Conservation (phyloP, 2,329 filamentous ascomycete genomes). For the Myriosclerotinia scirpicola region DNA sequence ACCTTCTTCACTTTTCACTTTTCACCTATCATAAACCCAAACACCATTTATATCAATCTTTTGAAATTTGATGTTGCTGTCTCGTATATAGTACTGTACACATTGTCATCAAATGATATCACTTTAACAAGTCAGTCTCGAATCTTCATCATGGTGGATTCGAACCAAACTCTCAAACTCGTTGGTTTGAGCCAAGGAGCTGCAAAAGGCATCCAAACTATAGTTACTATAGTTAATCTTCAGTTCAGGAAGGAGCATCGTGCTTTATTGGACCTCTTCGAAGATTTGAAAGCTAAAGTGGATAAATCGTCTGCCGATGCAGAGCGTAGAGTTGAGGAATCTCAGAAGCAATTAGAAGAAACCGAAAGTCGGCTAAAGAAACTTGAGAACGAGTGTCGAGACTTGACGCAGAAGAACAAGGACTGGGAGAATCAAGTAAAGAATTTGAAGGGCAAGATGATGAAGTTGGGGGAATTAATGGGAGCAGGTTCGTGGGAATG, state of each 20-base stretch:
- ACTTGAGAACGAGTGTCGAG: not conserved
- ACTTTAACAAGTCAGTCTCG: not conserved
- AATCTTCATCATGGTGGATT: conserved; percentile 3
- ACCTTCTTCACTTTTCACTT: not conserved
- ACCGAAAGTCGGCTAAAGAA: conserved; percentile 8
- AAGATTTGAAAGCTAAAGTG: not conserved
- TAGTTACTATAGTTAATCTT: conserved; percentile 6
- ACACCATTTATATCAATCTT: not conserved
- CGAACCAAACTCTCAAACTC: not conserved
- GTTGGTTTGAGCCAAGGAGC: conserved; percentile 9
- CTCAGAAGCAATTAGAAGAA: conserved; percentile 1
- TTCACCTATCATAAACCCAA: not conserved
- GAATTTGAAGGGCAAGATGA: not conserved
- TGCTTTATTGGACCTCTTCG: not conserved
- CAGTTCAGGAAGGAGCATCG: conserved; percentile 14
- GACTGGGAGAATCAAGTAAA: not conserved
- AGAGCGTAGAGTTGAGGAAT: conserved; percentile 3
- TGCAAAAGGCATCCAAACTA: not conserved
- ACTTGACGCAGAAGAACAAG: not conserved
- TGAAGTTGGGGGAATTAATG: not conserved
- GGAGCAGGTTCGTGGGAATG: not conserved
- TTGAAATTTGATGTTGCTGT: not conserved
- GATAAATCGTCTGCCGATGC: conserved; percentile 9
- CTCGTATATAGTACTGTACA: not conserved
- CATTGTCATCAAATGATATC: not conserved